Evolutionary conservation across 257 asterid species (phyloP).

Genomic region (Solanum microdontum): DNA sequence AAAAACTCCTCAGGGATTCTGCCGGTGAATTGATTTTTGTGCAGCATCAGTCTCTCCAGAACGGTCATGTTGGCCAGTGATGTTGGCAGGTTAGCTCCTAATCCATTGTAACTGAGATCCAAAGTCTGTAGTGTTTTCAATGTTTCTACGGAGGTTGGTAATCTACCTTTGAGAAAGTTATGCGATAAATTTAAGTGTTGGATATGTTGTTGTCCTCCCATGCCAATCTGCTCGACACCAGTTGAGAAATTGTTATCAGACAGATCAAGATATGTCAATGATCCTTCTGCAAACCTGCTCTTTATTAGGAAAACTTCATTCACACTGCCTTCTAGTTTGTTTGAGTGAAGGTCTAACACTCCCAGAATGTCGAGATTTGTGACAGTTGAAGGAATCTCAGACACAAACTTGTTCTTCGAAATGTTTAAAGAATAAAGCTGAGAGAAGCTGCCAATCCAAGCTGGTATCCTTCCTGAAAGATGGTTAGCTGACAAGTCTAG

Average conservation of each 20-base stretch:
- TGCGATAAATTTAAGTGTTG: constrained; percentile 31
- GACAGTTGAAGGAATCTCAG: constrained; percentile 33
- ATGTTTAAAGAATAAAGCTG: constrained; percentile 31
- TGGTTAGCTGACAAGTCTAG: constrained; percentile 44
- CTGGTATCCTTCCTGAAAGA: constrained; percentile 40
- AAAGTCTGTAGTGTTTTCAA: constrained; percentile 18
- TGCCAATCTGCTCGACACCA: constrained; percentile 26
- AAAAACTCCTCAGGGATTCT: constrained; percentile 36
- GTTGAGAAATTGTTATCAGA: constrained; percentile 36
- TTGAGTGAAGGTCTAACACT: constrained; percentile 47
- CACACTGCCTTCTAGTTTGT: constrained; percentile 31
- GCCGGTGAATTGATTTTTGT: constrained; percentile 44
- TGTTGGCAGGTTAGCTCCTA: constrained; percentile 26
- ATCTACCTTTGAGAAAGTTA: constrained; percentile 24
- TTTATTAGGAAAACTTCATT: constrained; percentile 18
- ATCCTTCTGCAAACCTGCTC: constrained; percentile 11
- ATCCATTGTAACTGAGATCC: constrained; percentile 51
- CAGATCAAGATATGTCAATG: constrained; percentile 32
- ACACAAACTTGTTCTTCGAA: constrained; percentile 24
- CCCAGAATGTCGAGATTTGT: constrained; percentile 20
- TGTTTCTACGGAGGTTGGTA: constrained; percentile 33
- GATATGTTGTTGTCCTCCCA: constrained; percentile 15
- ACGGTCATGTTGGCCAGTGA: constrained; percentile 27
- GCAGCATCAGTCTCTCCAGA: constrained; percentile 44
- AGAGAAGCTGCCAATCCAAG: constrained; percentile 34